phyloP scores from a whole-genome alignment of 495 filamentous ascomycete species.

The Penicillium subrubescens region DNA sequence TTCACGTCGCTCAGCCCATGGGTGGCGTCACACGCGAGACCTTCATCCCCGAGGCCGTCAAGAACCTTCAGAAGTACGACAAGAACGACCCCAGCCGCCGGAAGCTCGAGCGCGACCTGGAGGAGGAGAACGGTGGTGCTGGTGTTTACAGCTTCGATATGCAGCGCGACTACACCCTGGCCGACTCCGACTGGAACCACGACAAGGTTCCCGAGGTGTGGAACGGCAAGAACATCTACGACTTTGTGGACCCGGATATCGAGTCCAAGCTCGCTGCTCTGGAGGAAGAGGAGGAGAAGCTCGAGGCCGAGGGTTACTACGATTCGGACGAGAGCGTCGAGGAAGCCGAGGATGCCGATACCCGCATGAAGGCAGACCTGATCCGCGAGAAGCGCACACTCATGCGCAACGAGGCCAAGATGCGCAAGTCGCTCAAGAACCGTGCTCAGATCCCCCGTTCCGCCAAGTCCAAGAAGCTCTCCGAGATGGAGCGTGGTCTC shows the following conservation, averaged over 20 bases:
- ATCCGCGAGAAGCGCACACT: constrained; percentile 89
- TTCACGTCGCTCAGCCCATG: constrained; percentile 92
- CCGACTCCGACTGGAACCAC: constrained; percentile 87
- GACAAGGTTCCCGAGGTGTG: constrained; percentile 93
- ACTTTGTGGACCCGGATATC: constrained; percentile 96
- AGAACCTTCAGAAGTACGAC: constrained; percentile 80
- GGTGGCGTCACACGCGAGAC: constrained; percentile 72
- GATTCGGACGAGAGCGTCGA: constrained; percentile 66
- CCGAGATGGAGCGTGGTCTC: constrained; percentile 81
- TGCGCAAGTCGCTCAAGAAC: constrained; percentile 95
- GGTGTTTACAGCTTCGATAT: constrained; percentile 95
- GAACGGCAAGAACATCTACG: constrained; percentile 94
- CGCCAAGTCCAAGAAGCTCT: constrained; percentile 72
- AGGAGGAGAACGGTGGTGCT: constrained; percentile 90
- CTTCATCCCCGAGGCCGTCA: constrained; percentile 86
- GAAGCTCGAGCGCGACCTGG: constrained; percentile 79
- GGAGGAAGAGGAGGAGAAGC: constrained; percentile 90
- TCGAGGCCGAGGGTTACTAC: constrained; percentile 85
- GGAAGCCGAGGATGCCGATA: constrained; percentile 83
- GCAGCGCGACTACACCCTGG: constrained; percentile 81
- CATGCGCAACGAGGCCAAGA: constrained; percentile 87
- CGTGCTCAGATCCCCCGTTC: constrained; percentile 83
- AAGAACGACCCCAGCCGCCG: constrained; percentile 82
- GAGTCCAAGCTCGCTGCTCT: constrained; percentile 85
- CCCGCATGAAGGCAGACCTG: constrained; percentile 86